phyloP scores from a whole-genome alignment of 2,329 filamentous ascomycete genomes.

The Raffaelea deltoideospora region DNA sequence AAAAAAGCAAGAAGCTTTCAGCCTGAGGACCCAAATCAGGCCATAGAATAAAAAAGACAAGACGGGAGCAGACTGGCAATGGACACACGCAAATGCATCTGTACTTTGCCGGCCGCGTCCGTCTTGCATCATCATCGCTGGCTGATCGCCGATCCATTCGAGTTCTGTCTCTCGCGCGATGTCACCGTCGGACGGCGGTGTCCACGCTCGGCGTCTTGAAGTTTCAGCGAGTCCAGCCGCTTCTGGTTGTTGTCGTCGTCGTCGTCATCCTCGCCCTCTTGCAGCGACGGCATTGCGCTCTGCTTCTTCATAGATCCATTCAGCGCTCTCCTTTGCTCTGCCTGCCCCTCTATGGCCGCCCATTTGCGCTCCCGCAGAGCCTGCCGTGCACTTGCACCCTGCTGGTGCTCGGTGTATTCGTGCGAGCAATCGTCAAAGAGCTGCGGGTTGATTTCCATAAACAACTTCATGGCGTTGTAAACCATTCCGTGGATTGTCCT shows the following conservation, averaged over 20 bases:
- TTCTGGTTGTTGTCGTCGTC: conserved; percentile 72
- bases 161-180: conserved; percentile 39
- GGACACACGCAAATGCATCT: neutral
- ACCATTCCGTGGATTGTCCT: conserved; percentile 99
- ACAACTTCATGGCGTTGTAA: conserved; percentile 98
- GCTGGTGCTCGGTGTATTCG: conserved; percentile 93
- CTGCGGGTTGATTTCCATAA: conserved; percentile 99
- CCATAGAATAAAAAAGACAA: neutral
- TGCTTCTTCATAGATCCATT: conserved; percentile 20
- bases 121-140: conserved; percentile 24
- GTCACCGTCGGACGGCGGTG: conserved; percentile 27
- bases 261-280: conserved; percentile 82
- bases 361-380: conserved; percentile 72
- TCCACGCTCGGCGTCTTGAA: conserved; percentile 64
- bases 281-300: conserved; percentile 27
- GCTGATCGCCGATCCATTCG: conserved; percentile 37
- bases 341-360: conserved; percentile 72
- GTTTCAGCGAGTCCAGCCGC: conserved; percentile 73
- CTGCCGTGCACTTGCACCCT: conserved; percentile 74
- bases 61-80: neutral
- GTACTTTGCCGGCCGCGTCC: too few species aligned
- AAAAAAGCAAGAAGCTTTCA: too few species aligned
- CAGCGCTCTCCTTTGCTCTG: conserved; percentile 47
- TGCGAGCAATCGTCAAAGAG: conserved; percentile 98
- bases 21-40: too few species aligned